A percentile compares a stretch with the other conserved stretches of the same genome.
phyloP scores from a whole-genome alignment of 1,139 yeast species.

The Suhomyces choctaworum region DNA sequence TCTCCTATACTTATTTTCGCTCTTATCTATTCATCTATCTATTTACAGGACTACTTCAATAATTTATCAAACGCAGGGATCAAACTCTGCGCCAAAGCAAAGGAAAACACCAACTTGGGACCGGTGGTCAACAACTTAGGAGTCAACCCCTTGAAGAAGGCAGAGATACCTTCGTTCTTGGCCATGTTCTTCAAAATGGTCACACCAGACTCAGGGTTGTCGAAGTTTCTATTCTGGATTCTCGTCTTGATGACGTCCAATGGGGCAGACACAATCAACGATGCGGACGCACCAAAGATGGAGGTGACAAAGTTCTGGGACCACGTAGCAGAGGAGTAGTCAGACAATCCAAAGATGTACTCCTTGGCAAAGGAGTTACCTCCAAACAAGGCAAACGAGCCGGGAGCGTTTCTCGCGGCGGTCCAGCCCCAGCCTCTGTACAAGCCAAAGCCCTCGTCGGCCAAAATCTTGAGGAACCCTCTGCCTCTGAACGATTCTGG shows the following conservation, averaged over 20 bases:
- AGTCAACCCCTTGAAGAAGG: slow-evolving; percentile 97
- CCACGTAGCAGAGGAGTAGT: slow-evolving; percentile 93
- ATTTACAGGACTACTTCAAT: slow-evolving; percentile 29
- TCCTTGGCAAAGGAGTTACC: slow-evolving; percentile 99
- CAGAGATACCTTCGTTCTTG: slow-evolving; percentile 79
- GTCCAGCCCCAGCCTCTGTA: slow-evolving; percentile 99
- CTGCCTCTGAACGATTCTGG: slow-evolving; percentile 98
- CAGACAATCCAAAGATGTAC: slow-evolving; percentile 81
- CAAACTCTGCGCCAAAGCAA: slow-evolving; percentile 94
- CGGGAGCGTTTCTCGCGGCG: slow-evolving; percentile 99
- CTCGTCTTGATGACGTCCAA: slow-evolving; percentile 97
- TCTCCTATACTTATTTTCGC: background rate
- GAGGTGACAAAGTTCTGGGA: slow-evolving; percentile 91
- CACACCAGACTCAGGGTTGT: slow-evolving; percentile 91
- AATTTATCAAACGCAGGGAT: slow-evolving; percentile 91
- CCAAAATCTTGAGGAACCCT: slow-evolving; percentile 81
- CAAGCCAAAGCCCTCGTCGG: slow-evolving; percentile 90
- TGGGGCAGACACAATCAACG: slow-evolving; percentile 95
- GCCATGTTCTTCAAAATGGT: slow-evolving; percentile 91
- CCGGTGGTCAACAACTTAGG: slow-evolving; percentile 97
- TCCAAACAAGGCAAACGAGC: slow-evolving; percentile 95
- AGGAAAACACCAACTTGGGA: slow-evolving; percentile 94
- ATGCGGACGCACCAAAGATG: slow-evolving; percentile 97
- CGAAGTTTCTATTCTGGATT: slow-evolving; percentile 94
- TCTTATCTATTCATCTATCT: background rate